Conservation (phyloP, 768 basidiomycete species). For the Daedaleopsis sinensis region DNA sequence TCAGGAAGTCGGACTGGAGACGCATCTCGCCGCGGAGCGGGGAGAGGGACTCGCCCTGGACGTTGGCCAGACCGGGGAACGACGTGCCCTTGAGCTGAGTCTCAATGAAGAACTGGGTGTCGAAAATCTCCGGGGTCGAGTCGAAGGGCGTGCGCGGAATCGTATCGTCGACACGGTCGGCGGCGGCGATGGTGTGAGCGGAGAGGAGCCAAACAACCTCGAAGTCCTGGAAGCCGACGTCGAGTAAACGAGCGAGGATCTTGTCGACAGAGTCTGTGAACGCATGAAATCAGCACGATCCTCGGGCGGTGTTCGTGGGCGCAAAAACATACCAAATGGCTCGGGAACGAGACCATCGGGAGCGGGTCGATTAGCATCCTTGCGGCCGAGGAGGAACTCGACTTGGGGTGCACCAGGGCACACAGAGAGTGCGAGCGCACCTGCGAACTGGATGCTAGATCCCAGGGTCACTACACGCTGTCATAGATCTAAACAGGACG, state of each 20-base stretch:
- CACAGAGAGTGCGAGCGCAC: constrained; percentile 36
- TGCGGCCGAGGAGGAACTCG: constrained; percentile 38
- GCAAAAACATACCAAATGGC: constrained; percentile 8
- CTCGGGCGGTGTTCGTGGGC: background rate
- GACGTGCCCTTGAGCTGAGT: constrained; percentile 45
- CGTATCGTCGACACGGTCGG: constrained; percentile 27
- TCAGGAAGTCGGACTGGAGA: constrained; percentile 31
- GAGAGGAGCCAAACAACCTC: constrained; percentile 40
- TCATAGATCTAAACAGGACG: constrained; percentile 15
- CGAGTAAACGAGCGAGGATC: constrained; percentile 35
- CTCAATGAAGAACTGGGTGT: constrained; percentile 51
- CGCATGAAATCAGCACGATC: background rate
- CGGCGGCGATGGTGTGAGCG: constrained; percentile 28
- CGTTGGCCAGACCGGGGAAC: constrained; percentile 37
- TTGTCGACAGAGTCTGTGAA: constrained; percentile 20
- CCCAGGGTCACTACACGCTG: background rate
- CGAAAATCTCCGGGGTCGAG: constrained; percentile 46
- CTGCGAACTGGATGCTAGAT: constrained; percentile 38
- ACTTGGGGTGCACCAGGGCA: constrained; percentile 42
- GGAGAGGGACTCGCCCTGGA: constrained; percentile 31
- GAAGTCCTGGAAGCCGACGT: constrained; percentile 37
- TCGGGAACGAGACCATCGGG: constrained; percentile 23
- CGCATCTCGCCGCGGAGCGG: constrained; percentile 35
- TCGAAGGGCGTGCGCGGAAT: constrained; percentile 45
- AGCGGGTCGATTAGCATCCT: constrained; percentile 14